Conservation (phyloP, 352 stramenopile genomes). For the Aphanomyces stellatus region DNA sequence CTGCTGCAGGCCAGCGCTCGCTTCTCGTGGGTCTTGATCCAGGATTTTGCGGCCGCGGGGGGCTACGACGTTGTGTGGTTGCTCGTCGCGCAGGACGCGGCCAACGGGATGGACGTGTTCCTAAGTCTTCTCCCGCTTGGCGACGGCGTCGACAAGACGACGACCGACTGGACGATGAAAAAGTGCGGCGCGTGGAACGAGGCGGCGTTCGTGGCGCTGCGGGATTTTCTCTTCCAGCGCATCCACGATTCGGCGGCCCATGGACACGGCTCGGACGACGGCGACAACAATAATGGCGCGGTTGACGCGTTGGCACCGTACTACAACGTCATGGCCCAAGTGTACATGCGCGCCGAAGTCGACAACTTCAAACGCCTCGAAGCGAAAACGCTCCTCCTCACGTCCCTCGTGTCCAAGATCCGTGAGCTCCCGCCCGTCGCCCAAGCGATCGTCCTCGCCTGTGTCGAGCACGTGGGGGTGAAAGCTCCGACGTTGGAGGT, state of each 20-base stretch:
- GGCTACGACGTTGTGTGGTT: conserved; percentile 46
- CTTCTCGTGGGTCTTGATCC: conserved; percentile 49
- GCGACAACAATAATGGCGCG: conserved; percentile 35
- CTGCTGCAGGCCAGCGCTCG: conserved; percentile 54
- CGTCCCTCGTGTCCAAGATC: conserved; percentile 57
- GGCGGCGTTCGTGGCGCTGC: conserved; percentile 46
- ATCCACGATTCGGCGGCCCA: neutral
- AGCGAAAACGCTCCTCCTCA: conserved; percentile 54
- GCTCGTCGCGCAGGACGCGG: conserved; percentile 21
- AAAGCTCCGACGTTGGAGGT: conserved; percentile 32
- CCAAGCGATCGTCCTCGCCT: conserved; percentile 57
- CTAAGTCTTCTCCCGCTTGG: conserved; percentile 50
- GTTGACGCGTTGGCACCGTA: conserved; percentile 55
- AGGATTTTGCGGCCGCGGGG: conserved; percentile 53
- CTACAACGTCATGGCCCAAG: conserved; percentile 29
- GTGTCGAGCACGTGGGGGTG: conserved; percentile 71
- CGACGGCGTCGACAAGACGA: conserved; percentile 31
- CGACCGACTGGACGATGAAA: conserved; percentile 30
- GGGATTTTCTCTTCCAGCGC: conserved; percentile 47
- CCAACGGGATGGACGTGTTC: conserved; percentile 33
- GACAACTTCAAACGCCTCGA: conserved; percentile 66
- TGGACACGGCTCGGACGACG: conserved; percentile 13
- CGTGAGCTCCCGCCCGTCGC: conserved; percentile 43
- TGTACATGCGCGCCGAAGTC: conserved; percentile 65
- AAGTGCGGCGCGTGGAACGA: conserved; percentile 51